phyloP scores from a whole-genome alignment of 2,329 filamentous ascomycete species.

The Aspergillus puulaauensis region DNA sequence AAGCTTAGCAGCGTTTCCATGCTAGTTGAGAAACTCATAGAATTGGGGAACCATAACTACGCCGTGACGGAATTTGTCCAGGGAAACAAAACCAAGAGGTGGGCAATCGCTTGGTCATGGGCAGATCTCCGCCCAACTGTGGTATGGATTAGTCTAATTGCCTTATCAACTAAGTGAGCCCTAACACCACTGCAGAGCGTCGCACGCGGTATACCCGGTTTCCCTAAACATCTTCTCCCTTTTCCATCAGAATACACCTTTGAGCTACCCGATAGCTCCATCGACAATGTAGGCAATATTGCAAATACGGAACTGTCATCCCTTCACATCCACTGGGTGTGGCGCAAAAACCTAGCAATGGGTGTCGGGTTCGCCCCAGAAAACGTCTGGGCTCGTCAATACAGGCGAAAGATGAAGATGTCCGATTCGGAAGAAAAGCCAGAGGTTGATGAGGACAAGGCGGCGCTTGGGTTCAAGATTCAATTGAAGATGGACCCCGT shows the following conservation, averaged over 20 bases:
- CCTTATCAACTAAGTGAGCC: neutral
- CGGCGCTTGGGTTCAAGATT: slow-evolving; percentile 60
- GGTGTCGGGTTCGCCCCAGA: slow-evolving; percentile 62
- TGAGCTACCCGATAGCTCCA: slow-evolving; percentile 24
- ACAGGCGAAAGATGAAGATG: slow-evolving; percentile 57
- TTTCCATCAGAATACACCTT: slow-evolving; percentile 54
- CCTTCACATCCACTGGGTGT: slow-evolving; percentile 66
- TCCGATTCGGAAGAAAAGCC: slow-evolving; percentile 27
- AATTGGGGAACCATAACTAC: slow-evolving; percentile 68
- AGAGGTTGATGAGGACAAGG: slow-evolving; percentile 37
- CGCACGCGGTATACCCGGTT: slow-evolving; percentile 41
- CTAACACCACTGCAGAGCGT: slow-evolving; percentile 23
- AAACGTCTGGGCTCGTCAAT: slow-evolving; percentile 80
- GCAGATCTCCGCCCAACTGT: slow-evolving; percentile 62
- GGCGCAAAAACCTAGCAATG: slow-evolving; percentile 53
- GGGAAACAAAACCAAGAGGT: slow-evolving; percentile 74
- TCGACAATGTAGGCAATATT: slow-evolving; percentile 34
- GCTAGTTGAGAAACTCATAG: slow-evolving; percentile 59
- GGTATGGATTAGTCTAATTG: slow-evolving; percentile 29
- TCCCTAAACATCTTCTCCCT: slow-evolving; percentile 53
- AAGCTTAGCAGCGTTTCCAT: slow-evolving; percentile 69
- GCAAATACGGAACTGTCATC: slow-evolving; percentile 52
- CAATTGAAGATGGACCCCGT: slow-evolving; percentile 40
- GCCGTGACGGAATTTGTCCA: slow-evolving; percentile 79
- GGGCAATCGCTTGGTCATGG: slow-evolving; percentile 90